Conservation (phyloP, 495 filamentous ascomycete genomes). For the Darksidea phi region DNA sequence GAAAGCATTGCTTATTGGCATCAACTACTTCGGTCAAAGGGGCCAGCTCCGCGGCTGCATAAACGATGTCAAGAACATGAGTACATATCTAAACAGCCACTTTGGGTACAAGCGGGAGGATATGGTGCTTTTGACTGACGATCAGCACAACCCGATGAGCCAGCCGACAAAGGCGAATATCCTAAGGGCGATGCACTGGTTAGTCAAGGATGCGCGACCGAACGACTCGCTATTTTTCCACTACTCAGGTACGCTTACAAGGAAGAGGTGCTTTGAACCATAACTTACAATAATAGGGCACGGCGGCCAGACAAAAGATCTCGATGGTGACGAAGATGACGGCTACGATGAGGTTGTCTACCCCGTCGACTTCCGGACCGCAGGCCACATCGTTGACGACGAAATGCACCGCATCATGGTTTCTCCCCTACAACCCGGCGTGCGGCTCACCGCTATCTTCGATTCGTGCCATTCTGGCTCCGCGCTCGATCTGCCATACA, state of each 20-base stretch:
- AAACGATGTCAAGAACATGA: conserved; percentile 99
- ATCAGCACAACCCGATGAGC: conserved; percentile 95
- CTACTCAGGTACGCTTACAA: conserved; percentile 72
- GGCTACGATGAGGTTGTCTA: conserved; percentile 99
- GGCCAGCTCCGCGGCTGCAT: conserved; percentile 94
- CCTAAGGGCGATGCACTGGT: conserved; percentile 95
- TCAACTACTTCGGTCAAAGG: conserved; percentile 95
- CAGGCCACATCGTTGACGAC: conserved; percentile 95
- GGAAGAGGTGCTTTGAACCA: too few species aligned
- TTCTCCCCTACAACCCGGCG: conserved; percentile 71
- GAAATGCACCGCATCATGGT: conserved; percentile 99
- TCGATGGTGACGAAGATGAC: conserved; percentile 91
- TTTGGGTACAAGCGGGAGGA: conserved; percentile 95
- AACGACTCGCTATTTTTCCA: conserved; percentile 99
- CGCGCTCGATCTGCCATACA: conserved; percentile 91
- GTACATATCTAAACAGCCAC: conserved; percentile 80
- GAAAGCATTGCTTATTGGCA: conserved; percentile 92
- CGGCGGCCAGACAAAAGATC: conserved; percentile 93
- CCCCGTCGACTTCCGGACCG: conserved; percentile 86
- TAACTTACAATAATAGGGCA: conserved; percentile 60
- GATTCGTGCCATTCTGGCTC: conserved; percentile 99
- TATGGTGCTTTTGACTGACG: conserved; percentile 97
- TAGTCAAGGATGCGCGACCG: conserved; percentile 89
- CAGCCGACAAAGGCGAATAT: conserved; percentile 97
- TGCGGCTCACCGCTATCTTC: conserved; percentile 94